phyloP scores from a whole-genome alignment of 441 rosid species.

The Sinapis alba region DNA sequence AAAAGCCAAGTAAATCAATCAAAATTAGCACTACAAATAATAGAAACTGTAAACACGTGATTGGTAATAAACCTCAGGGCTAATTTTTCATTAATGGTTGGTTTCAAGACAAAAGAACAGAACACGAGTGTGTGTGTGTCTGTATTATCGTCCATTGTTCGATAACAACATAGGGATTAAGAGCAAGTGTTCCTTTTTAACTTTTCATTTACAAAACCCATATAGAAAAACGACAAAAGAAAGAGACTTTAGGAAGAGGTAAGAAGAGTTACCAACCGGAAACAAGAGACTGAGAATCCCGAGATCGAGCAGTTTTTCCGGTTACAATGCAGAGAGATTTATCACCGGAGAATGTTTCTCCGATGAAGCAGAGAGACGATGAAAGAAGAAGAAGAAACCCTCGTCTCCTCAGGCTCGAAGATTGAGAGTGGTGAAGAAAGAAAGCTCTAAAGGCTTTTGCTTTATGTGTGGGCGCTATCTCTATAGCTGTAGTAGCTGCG shows the following conservation, averaged over 20 bases:
- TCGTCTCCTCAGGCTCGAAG: constrained; percentile 10
- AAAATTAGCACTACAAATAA: background rate
- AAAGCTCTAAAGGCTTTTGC: constrained; percentile 41
- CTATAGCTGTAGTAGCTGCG: constrained; percentile 17
- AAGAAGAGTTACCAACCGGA: constrained; percentile 32
- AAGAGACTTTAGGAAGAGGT: constrained; percentile 22
- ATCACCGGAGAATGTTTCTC: constrained; percentile 9
- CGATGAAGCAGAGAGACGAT: background rate
- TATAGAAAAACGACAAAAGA: constrained; percentile 28
- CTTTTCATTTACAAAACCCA: constrained; percentile 33
- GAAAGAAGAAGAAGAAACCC: constrained; percentile 22
- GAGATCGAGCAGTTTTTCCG: constrained; percentile 16
- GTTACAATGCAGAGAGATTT: constrained; percentile 28
- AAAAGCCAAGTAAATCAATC: constrained; percentile 11
- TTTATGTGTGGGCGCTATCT: constrained; percentile 41
- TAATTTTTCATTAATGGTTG: background rate
- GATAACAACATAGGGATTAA: constrained; percentile 34
- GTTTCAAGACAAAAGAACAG: constrained; percentile 1
- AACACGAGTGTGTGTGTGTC: constrained; percentile 16
- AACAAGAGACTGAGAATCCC: constrained; percentile 9
- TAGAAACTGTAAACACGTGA: constrained; percentile 8
- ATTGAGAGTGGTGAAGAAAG: constrained; percentile 22
- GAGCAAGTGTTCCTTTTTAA: background rate
- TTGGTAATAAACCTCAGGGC: background rate
- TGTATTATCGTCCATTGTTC: background rate